Percentiles rank a stretch among this genome's conserved stretches.
phyloP scores from a whole-genome alignment of 768 basidiomycete genomes.

The Leucogyrophana mollusca region DNA sequence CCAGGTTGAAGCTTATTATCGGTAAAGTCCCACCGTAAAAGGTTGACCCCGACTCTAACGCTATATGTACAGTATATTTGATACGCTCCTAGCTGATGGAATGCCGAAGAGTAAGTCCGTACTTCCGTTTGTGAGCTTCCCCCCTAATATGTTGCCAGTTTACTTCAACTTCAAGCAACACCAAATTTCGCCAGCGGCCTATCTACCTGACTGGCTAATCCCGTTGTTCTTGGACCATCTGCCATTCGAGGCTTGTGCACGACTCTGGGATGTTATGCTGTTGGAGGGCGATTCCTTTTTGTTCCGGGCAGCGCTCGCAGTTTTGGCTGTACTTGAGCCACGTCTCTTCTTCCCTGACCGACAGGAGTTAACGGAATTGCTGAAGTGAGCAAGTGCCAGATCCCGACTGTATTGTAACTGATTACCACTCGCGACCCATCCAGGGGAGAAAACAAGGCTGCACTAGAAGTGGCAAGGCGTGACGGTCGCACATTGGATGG shows the following conservation, averaged over 20 bases:
- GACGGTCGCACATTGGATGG: constrained; percentile 61
- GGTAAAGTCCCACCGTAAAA: too few species aligned
- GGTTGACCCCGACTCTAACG: constrained; percentile 13
- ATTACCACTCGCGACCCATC: constrained; percentile 5
- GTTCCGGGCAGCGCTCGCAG: constrained; percentile 80
- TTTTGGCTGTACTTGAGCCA: constrained; percentile 80
- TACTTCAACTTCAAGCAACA: constrained; percentile 96
- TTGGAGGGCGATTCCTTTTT: constrained; percentile 91
- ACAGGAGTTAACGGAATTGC: constrained; percentile 73
- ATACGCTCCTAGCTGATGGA: constrained; percentile 85
- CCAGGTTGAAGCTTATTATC: constrained; percentile 89
- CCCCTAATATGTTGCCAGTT: constrained; percentile 42
- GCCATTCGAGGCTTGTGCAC: constrained; percentile 88
- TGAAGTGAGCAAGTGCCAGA: constrained; percentile 48
- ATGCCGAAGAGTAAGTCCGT: constrained; percentile 82
- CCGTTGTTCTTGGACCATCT: constrained; percentile 82
- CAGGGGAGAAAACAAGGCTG: constrained; percentile 83
- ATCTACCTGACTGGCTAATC: constrained; percentile 79
- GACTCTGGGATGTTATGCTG: constrained; percentile 84
- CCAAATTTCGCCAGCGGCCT: constrained; percentile 82
- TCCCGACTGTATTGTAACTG: constrained; percentile 9
- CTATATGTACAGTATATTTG: constrained; percentile 67
- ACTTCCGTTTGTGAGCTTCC: background rate
- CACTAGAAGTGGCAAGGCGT: constrained; percentile 78
- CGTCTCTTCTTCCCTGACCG: constrained; percentile 87